These are phyloP conservation scores for Trichosporon faecale DNA, from an alignment of 1,284 basidiomycete species.

Conservation along the genomic window DNA sequence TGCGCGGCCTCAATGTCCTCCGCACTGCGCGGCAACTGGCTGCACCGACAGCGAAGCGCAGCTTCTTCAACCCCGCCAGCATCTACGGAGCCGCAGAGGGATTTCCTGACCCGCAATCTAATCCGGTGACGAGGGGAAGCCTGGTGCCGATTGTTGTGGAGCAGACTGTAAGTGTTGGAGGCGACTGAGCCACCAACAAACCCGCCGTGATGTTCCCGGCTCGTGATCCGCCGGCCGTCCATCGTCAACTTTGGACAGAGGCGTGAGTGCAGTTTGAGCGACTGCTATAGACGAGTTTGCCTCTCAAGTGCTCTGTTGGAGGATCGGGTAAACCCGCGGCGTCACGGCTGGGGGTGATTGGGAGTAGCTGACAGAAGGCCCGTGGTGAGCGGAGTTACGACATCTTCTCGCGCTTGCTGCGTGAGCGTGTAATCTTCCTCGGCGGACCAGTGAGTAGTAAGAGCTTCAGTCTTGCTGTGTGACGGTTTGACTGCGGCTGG, in stretches of 20 bases:
- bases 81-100: not conserved
- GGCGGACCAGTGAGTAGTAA: constrained; percentile 55
- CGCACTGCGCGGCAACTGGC: not conserved
- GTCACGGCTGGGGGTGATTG: too few species aligned
- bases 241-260: too few species aligned
- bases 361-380: constrained; percentile 74
- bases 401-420: constrained; percentile 83
- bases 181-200: too few species aligned
- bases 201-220: too few species aligned
- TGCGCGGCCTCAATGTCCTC: not conserved
- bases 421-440: constrained; percentile 89
- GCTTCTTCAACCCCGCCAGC: not conserved
- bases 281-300: too few species aligned
- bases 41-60: not conserved
- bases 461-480: not conserved
- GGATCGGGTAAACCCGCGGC: too few species aligned
- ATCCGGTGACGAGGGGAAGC: constrained; percentile 36
- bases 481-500: too few species aligned
- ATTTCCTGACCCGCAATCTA: constrained; percentile 2
- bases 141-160: constrained; percentile 90
- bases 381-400: constrained; percentile 90
- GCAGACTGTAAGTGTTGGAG: constrained; percentile 65
- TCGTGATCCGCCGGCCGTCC: too few species aligned
- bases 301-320: too few species aligned
- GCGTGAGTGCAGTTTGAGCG: too few species aligned